A percentile compares a stretch with the other conserved stretches of the same genome.
phyloP scores from a whole-genome alignment of 1,139 yeast species.

The Taiozyma sp. region DNA sequence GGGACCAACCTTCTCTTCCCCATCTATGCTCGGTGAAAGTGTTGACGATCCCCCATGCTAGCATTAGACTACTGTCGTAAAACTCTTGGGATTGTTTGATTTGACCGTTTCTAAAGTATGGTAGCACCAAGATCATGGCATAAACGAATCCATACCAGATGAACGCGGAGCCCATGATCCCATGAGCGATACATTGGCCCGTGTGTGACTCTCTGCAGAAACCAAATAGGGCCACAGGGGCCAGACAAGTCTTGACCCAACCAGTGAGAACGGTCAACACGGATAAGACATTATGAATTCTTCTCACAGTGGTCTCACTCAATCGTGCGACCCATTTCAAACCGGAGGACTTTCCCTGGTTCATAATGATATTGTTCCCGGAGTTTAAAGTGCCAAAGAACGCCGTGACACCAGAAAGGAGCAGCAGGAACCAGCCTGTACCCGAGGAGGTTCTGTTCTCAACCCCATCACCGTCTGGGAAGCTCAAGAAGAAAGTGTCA shows the following conservation, averaged over 20 bases:
- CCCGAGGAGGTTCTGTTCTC: slow-evolving; percentile 66
- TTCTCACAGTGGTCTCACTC: slow-evolving; percentile 28
- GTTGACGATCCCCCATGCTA: slow-evolving; percentile 87
- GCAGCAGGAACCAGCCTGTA: slow-evolving; percentile 54
- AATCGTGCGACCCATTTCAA: slow-evolving; percentile 25
- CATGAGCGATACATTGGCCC: slow-evolving; percentile 96
- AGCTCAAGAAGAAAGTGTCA: slow-evolving; percentile 53
- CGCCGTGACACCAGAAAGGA: slow-evolving; percentile 41
- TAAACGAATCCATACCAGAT: slow-evolving; percentile 73
- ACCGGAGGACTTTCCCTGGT: slow-evolving; percentile 21
- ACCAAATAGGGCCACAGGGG: slow-evolving; percentile 81
- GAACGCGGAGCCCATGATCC: slow-evolving; percentile 92
- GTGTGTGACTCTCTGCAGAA: slow-evolving; percentile 72
- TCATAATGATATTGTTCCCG: slow-evolving; percentile 45
- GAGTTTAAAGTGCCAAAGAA: slow-evolving; percentile 51
- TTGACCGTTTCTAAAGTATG: slow-evolving; percentile 53
- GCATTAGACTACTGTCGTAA: slow-evolving; percentile 76
- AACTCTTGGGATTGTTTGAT: slow-evolving; percentile 71
- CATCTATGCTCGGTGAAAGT: slow-evolving; percentile 95
- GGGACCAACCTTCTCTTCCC: slow-evolving; percentile 84
- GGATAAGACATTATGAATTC: slow-evolving; percentile 43
- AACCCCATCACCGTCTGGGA: slow-evolving; percentile 59
- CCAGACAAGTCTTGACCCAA: slow-evolving; percentile 68
- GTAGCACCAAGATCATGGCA: slow-evolving; percentile 59
- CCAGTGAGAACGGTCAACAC: slow-evolving; percentile 48